Percentiles rank a stretch among this genome's conserved stretches.
phyloP scores from a whole-genome alignment of 257 asterid species.

The Henckelia pumila region DNA sequence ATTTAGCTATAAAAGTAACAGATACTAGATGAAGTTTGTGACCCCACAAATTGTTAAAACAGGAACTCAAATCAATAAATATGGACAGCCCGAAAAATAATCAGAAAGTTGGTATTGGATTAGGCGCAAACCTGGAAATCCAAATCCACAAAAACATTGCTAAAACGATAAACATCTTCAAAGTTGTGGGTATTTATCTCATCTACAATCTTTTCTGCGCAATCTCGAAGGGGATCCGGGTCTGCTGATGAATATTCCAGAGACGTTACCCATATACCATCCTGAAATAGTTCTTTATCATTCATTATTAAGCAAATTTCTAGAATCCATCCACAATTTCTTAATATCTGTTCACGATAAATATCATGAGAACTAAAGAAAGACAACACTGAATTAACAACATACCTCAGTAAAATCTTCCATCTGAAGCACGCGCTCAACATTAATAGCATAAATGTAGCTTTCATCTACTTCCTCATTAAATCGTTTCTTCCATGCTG shows the following conservation, averaged over 20 bases:
- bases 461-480: constrained; percentile 71
- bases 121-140: constrained; percentile 69
- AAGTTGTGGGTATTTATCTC: constrained; percentile 69
- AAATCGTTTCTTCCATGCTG: constrained; percentile 64
- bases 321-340: constrained; percentile 17
- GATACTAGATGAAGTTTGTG: not conserved
- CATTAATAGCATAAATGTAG: constrained; percentile 55
- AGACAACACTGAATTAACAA: constrained; percentile 24
- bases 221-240: constrained; percentile 88
- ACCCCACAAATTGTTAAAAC: constrained; percentile 2
- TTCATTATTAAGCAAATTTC: constrained; percentile 20
- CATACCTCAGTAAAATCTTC: constrained; percentile 91
- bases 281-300: constrained; percentile 46
- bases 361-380: not conserved
- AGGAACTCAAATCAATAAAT: not conserved
- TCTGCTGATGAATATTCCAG: constrained; percentile 68
- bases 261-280: constrained; percentile 69
- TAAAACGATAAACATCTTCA: constrained; percentile 80
- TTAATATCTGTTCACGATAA: not conserved
- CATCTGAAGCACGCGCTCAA: constrained; percentile 71
- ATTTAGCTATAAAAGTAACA: not conserved
- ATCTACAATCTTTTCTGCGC: constrained; percentile 70
- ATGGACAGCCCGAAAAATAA: constrained; percentile 5
- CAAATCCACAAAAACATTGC: constrained; percentile 72
- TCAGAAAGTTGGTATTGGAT: not conserved